Percentiles rank a stretch among this genome's conserved stretches.
These are phyloP conservation scores for Salicornia ramosissima DNA, from an alignment of 148 eudicot genomes.

Conservation along the genomic window DNA sequence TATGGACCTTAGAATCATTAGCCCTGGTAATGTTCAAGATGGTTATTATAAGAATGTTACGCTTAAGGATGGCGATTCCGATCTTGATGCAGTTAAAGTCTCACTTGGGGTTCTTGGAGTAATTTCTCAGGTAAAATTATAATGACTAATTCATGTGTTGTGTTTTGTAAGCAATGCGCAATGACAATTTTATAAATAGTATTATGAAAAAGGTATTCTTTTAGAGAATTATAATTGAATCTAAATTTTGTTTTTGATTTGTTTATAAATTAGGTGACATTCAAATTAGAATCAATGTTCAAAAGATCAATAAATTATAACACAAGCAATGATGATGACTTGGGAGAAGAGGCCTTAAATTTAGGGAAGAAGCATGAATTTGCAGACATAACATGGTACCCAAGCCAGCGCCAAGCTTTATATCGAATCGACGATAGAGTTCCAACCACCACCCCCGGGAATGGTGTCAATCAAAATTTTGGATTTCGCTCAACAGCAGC, in stretches of 20 bases:
- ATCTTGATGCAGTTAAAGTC: slow-evolving; percentile 61
- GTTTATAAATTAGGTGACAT: slow-evolving; percentile 46
- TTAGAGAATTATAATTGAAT: too few species aligned
- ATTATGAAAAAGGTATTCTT: too few species aligned
- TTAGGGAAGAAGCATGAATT: slow-evolving; percentile 65
- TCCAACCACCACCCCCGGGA: slow-evolving; percentile 33
- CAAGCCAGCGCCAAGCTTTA: slow-evolving; percentile 47
- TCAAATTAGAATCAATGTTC: slow-evolving; percentile 51
- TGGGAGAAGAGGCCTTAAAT: slow-evolving; percentile 39
- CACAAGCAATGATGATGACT: slow-evolving; percentile 34
- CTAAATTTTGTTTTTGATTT: too few species aligned
- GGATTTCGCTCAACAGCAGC: slow-evolving; percentile 47
- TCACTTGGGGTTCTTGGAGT: slow-evolving; percentile 90
- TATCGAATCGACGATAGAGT: slow-evolving; percentile 66
- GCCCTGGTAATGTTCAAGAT: slow-evolving; percentile 40
- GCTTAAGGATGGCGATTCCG: slow-evolving; percentile 26
- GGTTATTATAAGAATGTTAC: slow-evolving; percentile 44
- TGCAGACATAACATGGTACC: slow-evolving; percentile 66
- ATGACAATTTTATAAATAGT: too few species aligned
- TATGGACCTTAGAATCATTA: slow-evolving; percentile 44
- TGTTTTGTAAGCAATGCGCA: background rate
- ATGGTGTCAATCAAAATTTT: slow-evolving; percentile 38
- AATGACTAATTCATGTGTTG: background rate
- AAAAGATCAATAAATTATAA: slow-evolving; percentile 47
- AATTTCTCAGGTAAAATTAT: slow-evolving; percentile 53